Conservation (phyloP, 2,329 filamentous ascomycete species). For the Emmonsiellopsis sp. region DNA sequence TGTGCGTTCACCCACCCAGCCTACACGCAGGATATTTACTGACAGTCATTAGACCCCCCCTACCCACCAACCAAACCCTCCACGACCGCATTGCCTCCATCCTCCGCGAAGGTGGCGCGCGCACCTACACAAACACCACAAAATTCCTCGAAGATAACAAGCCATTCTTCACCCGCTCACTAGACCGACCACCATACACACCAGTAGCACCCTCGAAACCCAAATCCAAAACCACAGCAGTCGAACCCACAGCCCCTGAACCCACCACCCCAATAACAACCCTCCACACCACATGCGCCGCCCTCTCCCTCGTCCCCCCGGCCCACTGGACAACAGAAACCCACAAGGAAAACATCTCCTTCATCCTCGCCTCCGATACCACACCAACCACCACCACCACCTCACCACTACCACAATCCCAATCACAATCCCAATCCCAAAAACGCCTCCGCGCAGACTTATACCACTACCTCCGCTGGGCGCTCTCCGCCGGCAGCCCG, state of each 20-base stretch:
- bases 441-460: slow-evolving; percentile 37
- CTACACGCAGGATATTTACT: neutral
- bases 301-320: slow-evolving; percentile 32
- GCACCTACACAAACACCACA: slow-evolving; percentile 10
- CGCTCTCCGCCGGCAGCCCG: slow-evolving; percentile 41
- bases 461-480: slow-evolving; percentile 49
- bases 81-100: slow-evolving; percentile 41
- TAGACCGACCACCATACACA: slow-evolving; percentile 19
- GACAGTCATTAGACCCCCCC: slow-evolving; percentile 16
- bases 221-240: slow-evolving; percentile 9
- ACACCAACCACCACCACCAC: slow-evolving; percentile 10
- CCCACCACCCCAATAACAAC: slow-evolving; percentile 22
- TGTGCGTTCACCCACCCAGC: slow-evolving; percentile 19
- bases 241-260: slow-evolving; percentile 8
- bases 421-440: slow-evolving; percentile 19
- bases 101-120: slow-evolving; percentile 27
- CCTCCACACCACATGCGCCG: slow-evolving; percentile 36
- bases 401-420: slow-evolving; percentile 5
- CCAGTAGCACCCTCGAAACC: slow-evolving; percentile 9
- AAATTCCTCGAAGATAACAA: slow-evolving; percentile 10
- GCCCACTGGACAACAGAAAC: slow-evolving; percentile 31
- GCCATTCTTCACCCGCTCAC: slow-evolving; percentile 35
- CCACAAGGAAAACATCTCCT: slow-evolving; percentile 31
- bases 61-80: slow-evolving; percentile 26
- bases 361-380: slow-evolving; percentile 13